Conservation (phyloP, 2,329 filamentous ascomycete genomes). For the Monosporascus sp. region DNA sequence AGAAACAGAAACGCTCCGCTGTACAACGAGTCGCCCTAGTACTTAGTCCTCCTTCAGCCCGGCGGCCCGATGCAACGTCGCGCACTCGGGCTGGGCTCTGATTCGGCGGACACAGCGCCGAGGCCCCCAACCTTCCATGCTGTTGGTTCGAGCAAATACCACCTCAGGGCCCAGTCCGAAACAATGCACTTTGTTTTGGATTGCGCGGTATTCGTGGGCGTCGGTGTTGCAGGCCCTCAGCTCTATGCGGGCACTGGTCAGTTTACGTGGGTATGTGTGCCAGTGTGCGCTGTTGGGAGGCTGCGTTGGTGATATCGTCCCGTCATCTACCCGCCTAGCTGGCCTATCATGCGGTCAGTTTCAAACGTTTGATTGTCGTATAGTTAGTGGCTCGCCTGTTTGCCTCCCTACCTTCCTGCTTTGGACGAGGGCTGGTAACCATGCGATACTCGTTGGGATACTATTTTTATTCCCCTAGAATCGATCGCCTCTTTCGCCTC, state of each 20-base stretch:
- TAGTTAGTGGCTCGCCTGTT: too few relatives aligned
- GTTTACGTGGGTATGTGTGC: background rate
- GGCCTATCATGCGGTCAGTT: background rate
- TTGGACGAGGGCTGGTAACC: too few relatives aligned
- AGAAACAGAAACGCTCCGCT: background rate
- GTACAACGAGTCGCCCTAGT: background rate
- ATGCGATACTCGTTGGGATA: too few relatives aligned
- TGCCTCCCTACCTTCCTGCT: too few relatives aligned
- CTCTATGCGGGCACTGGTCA: background rate
- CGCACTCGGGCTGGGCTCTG: background rate
- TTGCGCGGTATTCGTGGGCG: background rate
- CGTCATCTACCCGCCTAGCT: background rate
- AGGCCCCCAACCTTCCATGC: background rate
- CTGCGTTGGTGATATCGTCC: background rate
- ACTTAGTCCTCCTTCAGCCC: background rate
- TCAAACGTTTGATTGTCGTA: too few relatives aligned
- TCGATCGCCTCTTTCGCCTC: too few relatives aligned
- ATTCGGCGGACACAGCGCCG: background rate
- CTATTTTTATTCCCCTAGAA: too few relatives aligned
- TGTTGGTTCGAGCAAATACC: background rate
- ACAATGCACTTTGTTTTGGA: background rate
- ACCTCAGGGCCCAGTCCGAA: background rate
- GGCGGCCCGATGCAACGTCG: background rate
- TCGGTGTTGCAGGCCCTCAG: too few relatives aligned
- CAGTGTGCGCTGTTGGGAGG: background rate